Conservation (phyloP, 1,139 yeast genomes). For the Eremothecium cymbalariae region DNA sequence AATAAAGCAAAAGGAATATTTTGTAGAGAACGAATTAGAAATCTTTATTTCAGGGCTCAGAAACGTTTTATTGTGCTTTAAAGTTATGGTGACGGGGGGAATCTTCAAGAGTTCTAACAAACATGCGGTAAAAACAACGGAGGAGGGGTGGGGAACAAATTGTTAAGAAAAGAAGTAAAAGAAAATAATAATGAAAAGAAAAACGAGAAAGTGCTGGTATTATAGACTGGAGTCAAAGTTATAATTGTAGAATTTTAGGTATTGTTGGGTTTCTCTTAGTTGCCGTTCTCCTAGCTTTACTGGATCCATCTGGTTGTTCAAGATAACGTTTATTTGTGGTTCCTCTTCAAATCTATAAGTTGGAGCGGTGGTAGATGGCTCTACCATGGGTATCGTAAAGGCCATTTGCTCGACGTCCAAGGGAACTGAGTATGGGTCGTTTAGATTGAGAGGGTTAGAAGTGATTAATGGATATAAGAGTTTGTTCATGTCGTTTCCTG, state of each 20-base stretch:
- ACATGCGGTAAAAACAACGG: too few species aligned
- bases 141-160: too few species aligned
- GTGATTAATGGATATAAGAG: constrained; percentile 3
- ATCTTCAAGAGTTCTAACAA: too few species aligned
- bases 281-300: constrained; percentile 20
- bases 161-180: neutral
- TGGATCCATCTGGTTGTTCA: constrained; percentile 19
- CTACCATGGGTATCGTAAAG: constrained; percentile 12
- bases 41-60: too few species aligned
- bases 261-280: constrained; percentile 25
- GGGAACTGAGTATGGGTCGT: constrained; percentile 16
- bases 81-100: too few species aligned
- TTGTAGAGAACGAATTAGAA: too few species aligned
- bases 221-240: constrained; percentile 4
- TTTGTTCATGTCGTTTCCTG: constrained; percentile 7
- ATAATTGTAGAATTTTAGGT: constrained; percentile 26
- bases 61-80: too few species aligned
- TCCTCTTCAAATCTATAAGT: neutral
- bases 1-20: too few species aligned
- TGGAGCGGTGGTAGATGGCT: constrained; percentile 2
- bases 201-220: neutral
- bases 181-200: neutral
- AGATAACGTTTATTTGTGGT: constrained; percentile 13
- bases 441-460: constrained; percentile 1
- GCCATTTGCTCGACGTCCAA: constrained; percentile 21